Conservation (phyloP, 2,329 filamentous ascomycete genomes). For the Beauveria brongniartii region DNA sequence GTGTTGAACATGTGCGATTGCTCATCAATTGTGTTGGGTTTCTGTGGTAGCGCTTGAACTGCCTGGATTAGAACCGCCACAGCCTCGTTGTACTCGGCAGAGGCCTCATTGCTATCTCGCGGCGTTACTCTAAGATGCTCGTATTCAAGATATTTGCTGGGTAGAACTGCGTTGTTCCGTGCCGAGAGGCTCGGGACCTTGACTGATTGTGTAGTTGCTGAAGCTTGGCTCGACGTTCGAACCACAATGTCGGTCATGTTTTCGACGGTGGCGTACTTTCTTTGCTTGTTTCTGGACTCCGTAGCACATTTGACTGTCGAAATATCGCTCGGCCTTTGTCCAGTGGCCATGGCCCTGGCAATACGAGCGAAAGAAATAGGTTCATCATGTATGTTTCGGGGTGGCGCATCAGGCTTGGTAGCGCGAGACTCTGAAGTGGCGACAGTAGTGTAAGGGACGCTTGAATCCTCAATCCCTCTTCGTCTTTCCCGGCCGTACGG, state of each 20-base stretch:
- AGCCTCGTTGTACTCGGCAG: neutral
- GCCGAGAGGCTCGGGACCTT: neutral
- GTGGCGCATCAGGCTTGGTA: neutral
- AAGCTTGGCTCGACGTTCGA: neutral
- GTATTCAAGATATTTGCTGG: neutral
- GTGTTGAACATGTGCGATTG: neutral
- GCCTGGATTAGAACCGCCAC: neutral
- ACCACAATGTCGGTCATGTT: neutral
- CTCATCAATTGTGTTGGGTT: neutral
- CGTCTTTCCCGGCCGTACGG: slow-evolving; percentile 22
- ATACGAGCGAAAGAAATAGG: neutral
- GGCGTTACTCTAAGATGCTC: neutral
- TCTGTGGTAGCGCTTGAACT: neutral
- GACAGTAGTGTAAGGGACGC: neutral
- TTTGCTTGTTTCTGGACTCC: neutral
- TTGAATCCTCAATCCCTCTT: neutral
- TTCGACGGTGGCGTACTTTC: neutral
- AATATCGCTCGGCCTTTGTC: neutral
- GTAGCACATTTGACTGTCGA: neutral
- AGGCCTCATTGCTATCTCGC: neutral
- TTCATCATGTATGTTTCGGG: neutral
- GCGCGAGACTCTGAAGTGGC: neutral
- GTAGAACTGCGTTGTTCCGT: neutral
- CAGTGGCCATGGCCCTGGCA: neutral
- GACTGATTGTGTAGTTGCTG: neutral